phyloP scores from a whole-genome alignment of 306 rosid genomes.

The Fragaria ananassa region DNA sequence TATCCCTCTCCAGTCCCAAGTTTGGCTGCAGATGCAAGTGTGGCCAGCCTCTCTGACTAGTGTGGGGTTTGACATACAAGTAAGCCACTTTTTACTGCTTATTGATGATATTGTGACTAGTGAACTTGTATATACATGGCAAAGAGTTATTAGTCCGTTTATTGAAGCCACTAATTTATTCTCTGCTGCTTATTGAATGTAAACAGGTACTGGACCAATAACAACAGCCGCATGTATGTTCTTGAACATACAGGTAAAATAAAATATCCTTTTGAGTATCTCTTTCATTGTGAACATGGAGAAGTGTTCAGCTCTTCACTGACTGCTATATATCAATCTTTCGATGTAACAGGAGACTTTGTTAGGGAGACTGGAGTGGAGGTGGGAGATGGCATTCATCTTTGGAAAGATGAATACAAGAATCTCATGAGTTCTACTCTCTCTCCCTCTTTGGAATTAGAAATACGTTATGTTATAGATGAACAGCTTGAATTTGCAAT shows the following conservation, averaged over 20 bases:
- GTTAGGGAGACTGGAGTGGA: constrained; percentile 36
- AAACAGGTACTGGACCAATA: constrained; percentile 61
- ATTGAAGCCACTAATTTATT: neutral
- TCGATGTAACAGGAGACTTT: constrained; percentile 42
- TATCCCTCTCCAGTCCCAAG: neutral
- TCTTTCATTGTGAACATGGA: neutral
- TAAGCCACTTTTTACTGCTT: constrained; percentile 11
- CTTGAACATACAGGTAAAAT: constrained; percentile 54
- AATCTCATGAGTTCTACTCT: constrained; percentile 48
- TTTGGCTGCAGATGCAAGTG: constrained; percentile 18
- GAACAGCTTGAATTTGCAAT: neutral
- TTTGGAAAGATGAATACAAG: constrained; percentile 47
- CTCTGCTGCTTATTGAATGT: constrained; percentile 3
- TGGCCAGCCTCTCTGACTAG: constrained; percentile 29
- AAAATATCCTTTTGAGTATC: neutral
- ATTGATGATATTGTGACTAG: neutral
- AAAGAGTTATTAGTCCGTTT: constrained; percentile 8
- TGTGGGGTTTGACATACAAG: constrained; percentile 62
- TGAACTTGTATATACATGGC: neutral
- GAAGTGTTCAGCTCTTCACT: neutral
- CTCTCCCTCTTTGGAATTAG: neutral
- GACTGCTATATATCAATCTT: neutral
- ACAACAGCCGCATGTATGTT: constrained; percentile 64
- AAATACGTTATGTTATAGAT: neutral
- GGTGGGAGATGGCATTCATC: constrained; percentile 49